A percentile compares a stretch with the other conserved stretches of the same genome.
Evolutionary conservation across 176 grass and related monocot genomes (phyloP).

Genomic region (Themeda triandra): DNA sequence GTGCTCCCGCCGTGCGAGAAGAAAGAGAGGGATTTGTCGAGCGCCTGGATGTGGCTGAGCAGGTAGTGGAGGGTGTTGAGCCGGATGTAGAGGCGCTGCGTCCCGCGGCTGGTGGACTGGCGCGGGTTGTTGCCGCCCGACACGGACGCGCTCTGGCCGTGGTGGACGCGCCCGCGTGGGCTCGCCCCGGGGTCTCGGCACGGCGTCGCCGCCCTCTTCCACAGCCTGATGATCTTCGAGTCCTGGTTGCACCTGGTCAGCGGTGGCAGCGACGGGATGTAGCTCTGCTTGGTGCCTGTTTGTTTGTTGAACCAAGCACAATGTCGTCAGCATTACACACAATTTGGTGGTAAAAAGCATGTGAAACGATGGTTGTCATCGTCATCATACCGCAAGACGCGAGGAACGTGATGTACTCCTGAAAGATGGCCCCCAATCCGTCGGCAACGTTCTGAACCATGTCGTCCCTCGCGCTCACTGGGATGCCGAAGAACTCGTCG

Average conservation of each 20-base stretch:
- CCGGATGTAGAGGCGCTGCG: conserved; percentile 88
- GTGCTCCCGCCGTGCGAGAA: conserved; percentile 41
- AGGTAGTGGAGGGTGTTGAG: conserved; percentile 94
- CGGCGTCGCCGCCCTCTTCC: conserved; percentile 73
- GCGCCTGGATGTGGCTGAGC: conserved; percentile 68
- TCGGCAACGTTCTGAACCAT: conserved; percentile 77
- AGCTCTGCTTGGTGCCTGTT: conserved; percentile 71
- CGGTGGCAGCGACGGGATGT: conserved; percentile 58
- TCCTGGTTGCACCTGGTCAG: conserved; percentile 92
- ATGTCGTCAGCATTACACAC: too few relatives aligned
- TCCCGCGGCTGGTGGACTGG: conserved; percentile 85
- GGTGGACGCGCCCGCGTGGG: conserved; percentile 6
- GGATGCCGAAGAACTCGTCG: conserved; percentile 85
- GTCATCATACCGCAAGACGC: conserved; percentile 63
- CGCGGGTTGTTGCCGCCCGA: conserved; percentile 73
- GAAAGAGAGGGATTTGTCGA: conserved; percentile 89
- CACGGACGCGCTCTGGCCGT: conserved; percentile 26
- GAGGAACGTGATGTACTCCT: conserved; percentile 78
- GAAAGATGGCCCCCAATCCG: conserved; percentile 51
- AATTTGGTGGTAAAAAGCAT: too few relatives aligned
- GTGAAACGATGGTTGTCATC: too few relatives aligned
- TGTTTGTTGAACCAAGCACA: neutral
- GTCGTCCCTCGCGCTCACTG: conserved; percentile 53
- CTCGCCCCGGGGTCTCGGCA: conserved; percentile 32
- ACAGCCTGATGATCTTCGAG: conserved; percentile 63